phyloP scores from a whole-genome alignment of 495 filamentous ascomycete genomes.

The Lophiostoma macrostomum region DNA sequence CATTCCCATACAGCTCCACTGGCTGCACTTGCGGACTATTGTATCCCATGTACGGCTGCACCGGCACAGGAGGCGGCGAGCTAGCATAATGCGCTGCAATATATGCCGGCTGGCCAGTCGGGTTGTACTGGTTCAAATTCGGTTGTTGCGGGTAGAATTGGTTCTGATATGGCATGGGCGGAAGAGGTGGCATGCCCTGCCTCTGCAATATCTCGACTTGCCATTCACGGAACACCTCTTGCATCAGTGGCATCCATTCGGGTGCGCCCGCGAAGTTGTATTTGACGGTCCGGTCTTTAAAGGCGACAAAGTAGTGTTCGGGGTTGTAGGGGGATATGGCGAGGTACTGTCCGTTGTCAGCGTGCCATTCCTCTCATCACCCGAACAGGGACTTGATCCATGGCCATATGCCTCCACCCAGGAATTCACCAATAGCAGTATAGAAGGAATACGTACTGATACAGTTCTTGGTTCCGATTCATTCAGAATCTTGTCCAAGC shows the following conservation, averaged over 20 bases:
- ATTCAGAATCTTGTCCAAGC: slow-evolving; percentile 27
- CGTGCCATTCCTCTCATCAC: too few relatives aligned
- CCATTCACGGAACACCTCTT: slow-evolving; percentile 30
- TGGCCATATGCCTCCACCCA: not conserved
- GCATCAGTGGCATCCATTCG: slow-evolving; percentile 34
- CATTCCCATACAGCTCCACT: too few relatives aligned
- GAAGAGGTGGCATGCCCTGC: too few relatives aligned
- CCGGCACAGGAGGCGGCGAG: too few relatives aligned
- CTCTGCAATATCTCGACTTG: slow-evolving; percentile 21
- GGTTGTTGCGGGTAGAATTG: not conserved
- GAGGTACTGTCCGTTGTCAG: slow-evolving; percentile 18
- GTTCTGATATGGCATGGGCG: slow-evolving; percentile 1
- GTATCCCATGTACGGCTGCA: too few relatives aligned
- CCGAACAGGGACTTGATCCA: too few relatives aligned
- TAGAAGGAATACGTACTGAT: slow-evolving; percentile 14
- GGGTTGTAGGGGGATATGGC: slow-evolving; percentile 29
- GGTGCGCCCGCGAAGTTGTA: slow-evolving; percentile 22
- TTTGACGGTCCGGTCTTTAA: slow-evolving; percentile 27
- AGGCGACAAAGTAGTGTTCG: slow-evolving; percentile 32
- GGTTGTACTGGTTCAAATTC: not conserved
- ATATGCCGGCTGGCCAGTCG: too few relatives aligned
- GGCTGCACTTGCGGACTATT: too few relatives aligned
- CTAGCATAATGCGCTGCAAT: too few relatives aligned
- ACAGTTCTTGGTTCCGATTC: slow-evolving; percentile 24
- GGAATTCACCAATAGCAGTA: not conserved